Base-by-base conservation (phyloP, 306 rosid species). In the Elaeagnus macrophylla region DNA sequence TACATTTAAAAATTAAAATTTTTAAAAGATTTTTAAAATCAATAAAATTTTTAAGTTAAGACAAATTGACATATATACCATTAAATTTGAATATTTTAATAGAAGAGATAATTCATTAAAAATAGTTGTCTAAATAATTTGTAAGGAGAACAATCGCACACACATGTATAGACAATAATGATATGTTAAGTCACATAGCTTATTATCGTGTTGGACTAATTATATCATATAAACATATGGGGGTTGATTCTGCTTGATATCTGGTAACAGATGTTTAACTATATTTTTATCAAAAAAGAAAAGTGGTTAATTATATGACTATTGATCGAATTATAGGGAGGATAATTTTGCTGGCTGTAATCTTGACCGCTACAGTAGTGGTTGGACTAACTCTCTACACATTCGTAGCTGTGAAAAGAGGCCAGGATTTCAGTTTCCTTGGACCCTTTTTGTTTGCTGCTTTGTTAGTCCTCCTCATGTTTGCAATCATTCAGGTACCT, bases 371-470 rank as follows among this genome's bases (percentile, higher is more conserved):
- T 16, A 54, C 8, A 17, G 71, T 59, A 10, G 75, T 74, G 10
- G 18, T 64, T 2, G 25, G 65, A 48, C 67, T 74, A 10, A 74
- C 79, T 1, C 16, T 59, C 2, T 74, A 74, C 67, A 73, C 79
- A 48, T 73, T 73, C 52, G 63, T 67, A 75, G 79, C 75, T 10
- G 74, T 64, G 4, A 74, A 55, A 37, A 61, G 65, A 38, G 75
- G 79, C n/a, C 50, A 39, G 0, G 79, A 74, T 32, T 74, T 68
- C 71, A 25, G 40, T 25, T 68, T 74, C 60, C 71, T 74, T 1
- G 75, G 64, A 13, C 79, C 79, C 35, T 68, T 74, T 59, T 45
- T 74, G 4, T 74, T 68, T 12, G 79, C 74, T 12, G 61, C 79
- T 40, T 7, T 57, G 3, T 39, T 74, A 12, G 61, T 74, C 10